A percentile compares a stretch with the other conserved stretches of the same genome.
Evolutionary conservation across 2,329 filamentous ascomycete genomes (phyloP).

Genomic region (Colletotrichum destructivum): DNA sequence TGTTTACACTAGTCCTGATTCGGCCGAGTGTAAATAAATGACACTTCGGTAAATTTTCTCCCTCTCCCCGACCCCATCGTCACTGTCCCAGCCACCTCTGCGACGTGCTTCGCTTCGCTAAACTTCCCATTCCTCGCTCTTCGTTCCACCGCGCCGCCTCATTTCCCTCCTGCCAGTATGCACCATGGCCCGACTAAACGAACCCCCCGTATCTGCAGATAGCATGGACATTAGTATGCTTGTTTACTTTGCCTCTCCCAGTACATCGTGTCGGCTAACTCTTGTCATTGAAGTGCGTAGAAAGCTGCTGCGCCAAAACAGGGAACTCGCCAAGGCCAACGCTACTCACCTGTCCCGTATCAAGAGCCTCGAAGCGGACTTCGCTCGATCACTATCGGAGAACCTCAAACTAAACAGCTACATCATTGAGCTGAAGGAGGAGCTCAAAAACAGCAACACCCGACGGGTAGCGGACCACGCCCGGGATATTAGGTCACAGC

Average conservation of each 20-base stretch:
- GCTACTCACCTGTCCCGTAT: constrained; percentile 84
- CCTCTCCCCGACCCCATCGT: constrained; percentile 33
- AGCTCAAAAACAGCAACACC: constrained; percentile 73
- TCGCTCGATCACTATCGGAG: constrained; percentile 81
- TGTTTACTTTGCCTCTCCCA: constrained; percentile 51
- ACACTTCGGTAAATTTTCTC: constrained; percentile 43
- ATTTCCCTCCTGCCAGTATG: constrained; percentile 48
- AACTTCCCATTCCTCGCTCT: constrained; percentile 32
- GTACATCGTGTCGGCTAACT: constrained; percentile 43
- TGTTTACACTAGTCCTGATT: constrained; percentile 39
- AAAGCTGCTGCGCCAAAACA: constrained; percentile 86
- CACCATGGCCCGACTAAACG: constrained; percentile 86
- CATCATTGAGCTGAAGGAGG: constrained; percentile 78
- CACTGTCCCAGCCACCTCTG: constrained; percentile 42
- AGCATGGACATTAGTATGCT: constrained; percentile 79
- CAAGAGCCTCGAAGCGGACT: constrained; percentile 82
- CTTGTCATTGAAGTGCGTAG: constrained; percentile 74
- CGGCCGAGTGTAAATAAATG: constrained; percentile 44
- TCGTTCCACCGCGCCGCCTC: constrained; percentile 21
- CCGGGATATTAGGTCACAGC: constrained; percentile 76
- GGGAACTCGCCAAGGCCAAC: constrained; percentile 85
- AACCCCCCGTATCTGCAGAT: constrained; percentile 78
- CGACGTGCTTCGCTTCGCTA: constrained; percentile 33
- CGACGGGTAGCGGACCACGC: constrained; percentile 76
- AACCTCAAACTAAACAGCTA: constrained; percentile 82